A percentile compares a stretch with the other conserved stretches of the same genome.
These are phyloP conservation scores for Metarhizium album DNA, from an alignment of 2,329 filamentous ascomycete genomes.

Conservation along the genomic window DNA sequence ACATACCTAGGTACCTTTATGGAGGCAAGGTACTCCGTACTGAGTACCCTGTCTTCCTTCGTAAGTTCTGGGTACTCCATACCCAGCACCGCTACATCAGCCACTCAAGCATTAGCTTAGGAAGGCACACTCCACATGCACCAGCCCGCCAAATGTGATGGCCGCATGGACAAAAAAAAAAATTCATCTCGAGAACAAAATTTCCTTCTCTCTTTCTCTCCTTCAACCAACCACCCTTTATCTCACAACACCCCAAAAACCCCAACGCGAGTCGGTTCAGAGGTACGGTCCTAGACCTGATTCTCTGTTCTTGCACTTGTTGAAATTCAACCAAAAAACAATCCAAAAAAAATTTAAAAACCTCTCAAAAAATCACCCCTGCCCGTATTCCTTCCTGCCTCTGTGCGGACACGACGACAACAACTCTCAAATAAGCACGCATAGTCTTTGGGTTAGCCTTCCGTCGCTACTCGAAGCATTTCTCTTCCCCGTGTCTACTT, in stretches of 20 bases:
- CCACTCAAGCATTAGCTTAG: neutral
- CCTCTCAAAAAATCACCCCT: constrained; percentile 45
- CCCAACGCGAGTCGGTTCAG: constrained; percentile 39
- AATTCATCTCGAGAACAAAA: constrained; percentile 23
- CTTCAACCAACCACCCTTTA: constrained; percentile 38
- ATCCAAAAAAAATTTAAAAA: constrained; percentile 51
- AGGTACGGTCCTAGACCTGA: constrained; percentile 48
- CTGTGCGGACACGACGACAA: constrained; percentile 19
- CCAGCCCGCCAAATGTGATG: constrained; percentile 3
- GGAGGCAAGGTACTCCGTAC: no score
- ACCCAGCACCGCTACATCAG: neutral
- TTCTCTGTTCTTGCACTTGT: constrained; percentile 50
- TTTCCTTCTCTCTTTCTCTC: constrained; percentile 31
- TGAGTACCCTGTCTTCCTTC: no score
- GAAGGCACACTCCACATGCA: constrained; percentile 11
- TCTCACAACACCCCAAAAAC: constrained; percentile 31
- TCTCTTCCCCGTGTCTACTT: neutral
- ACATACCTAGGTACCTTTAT: neutral
- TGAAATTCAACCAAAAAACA: constrained; percentile 39
- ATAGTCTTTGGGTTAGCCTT: constrained; percentile 7
- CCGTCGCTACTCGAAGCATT: constrained; percentile 7
- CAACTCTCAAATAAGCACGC: constrained; percentile 9
- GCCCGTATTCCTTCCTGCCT: constrained; percentile 21
- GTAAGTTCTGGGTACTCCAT: neutral
- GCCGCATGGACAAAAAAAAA: constrained; percentile 18